phyloP scores from a whole-genome alignment of 495 filamentous ascomycete species.

The Aspergillus diversus region DNA sequence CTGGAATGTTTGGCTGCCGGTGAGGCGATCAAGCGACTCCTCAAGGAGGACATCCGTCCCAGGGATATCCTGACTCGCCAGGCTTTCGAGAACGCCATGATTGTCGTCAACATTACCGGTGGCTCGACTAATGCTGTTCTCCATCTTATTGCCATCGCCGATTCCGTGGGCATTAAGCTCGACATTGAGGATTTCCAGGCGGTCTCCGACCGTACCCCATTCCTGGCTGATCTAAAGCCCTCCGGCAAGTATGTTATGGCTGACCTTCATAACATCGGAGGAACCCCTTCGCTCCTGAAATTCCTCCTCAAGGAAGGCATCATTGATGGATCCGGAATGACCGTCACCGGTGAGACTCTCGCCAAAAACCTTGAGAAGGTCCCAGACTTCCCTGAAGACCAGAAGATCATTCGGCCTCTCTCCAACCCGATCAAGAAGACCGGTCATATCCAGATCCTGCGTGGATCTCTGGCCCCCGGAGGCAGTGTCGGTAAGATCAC shows the following conservation, averaged over 20 bases:
- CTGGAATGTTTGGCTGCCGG: constrained; percentile 85
- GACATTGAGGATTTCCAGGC: constrained; percentile 97
- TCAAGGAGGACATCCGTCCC: constrained; percentile 87
- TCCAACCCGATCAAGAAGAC: constrained; percentile 91
- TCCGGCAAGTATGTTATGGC: constrained; percentile 97
- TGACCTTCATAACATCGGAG: constrained; percentile 87
- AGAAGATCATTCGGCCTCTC: constrained; percentile 89
- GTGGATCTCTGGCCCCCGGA: constrained; percentile 86
- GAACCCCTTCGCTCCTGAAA: constrained; percentile 88
- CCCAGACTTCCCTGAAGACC: constrained; percentile 77
- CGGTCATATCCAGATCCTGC: constrained; percentile 96
- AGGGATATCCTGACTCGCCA: constrained; percentile 87
- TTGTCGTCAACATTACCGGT: constrained; percentile 90
- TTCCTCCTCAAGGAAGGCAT: constrained; percentile 89
- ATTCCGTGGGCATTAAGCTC: constrained; percentile 89
- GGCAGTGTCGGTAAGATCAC: constrained; percentile 98
- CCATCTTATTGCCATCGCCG: constrained; percentile 94
- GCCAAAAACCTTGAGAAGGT: constrained; percentile 84
- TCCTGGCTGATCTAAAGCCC: constrained; percentile 95
- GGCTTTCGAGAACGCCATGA: constrained; percentile 97
- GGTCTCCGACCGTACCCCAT: constrained; percentile 87
- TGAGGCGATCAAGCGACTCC: constrained; percentile 80
- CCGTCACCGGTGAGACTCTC: constrained; percentile 92
- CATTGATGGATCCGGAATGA: constrained; percentile 85
- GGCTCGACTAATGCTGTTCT: constrained; percentile 97